These are phyloP conservation scores for Melampsora americana DNA, from an alignment of 1,284 basidiomycete species.

Conservation along the genomic window DNA sequence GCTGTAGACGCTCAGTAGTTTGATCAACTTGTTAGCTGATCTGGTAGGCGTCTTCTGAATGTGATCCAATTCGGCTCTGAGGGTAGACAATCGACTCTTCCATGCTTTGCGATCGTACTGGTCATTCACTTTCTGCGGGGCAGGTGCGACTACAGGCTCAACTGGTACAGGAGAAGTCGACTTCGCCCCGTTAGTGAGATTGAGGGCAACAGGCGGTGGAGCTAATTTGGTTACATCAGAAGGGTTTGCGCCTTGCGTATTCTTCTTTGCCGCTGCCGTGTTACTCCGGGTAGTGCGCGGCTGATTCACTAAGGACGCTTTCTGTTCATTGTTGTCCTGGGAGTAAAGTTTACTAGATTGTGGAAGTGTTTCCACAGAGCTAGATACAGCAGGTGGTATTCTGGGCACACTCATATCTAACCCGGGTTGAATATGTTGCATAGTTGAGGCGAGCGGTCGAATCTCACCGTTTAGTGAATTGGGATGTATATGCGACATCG, in stretches of 20 bases:
- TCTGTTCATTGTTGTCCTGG: background rate
- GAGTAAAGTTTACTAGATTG: background rate
- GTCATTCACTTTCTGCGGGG: slow-evolving; percentile 1
- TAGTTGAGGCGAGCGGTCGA: background rate
- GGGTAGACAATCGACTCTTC: slow-evolving; percentile 37
- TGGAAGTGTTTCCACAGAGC: background rate
- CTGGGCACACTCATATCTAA: background rate
- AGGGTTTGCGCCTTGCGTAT: background rate
- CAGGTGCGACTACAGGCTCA: background rate
- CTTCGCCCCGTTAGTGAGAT: background rate
- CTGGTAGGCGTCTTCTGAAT: slow-evolving; percentile 32
- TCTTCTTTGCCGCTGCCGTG: slow-evolving; percentile 1
- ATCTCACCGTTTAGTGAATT: background rate
- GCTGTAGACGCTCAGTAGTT: slow-evolving; percentile 34
- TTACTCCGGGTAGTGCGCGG: background rate
- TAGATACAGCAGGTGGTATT: slow-evolving; percentile 3
- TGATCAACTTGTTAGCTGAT: slow-evolving; percentile 31
- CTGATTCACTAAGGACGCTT: background rate
- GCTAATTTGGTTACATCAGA: background rate
- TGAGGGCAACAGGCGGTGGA: background rate
- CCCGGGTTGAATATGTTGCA: background rate
- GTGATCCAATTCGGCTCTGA: slow-evolving; percentile 40
- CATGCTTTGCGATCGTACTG: slow-evolving; percentile 43
- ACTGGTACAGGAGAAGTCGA: background rate
- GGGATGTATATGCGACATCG: slow-evolving; percentile 1